Base-by-base conservation (phyloP, 768 basidiomycete species). In the Suillus brevipes region DNA sequence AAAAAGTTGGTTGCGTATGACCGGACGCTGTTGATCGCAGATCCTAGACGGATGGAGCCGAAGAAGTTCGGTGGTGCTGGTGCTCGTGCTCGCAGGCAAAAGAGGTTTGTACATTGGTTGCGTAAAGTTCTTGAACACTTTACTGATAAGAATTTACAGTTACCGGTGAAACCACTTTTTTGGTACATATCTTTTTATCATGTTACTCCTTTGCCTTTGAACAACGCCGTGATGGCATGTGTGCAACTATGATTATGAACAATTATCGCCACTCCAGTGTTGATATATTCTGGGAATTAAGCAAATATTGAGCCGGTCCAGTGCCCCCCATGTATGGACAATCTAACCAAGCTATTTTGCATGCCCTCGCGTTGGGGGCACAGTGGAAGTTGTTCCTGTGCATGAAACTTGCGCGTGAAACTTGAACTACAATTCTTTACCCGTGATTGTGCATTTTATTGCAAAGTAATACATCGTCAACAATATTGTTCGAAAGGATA, bases 1-100 rank as follows among this genome's bases (percentile, higher is more conserved):
- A 99, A 99, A 87, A 94, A 92, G 79, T 82, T 99, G 71, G 92
- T 97, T 67, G 89, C 94, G 18, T 99, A 99, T 79, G 97, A 99
- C 84, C 85, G 92, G 70, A 88, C 92, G 59, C 82, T 97, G 66
- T 80, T 96, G 73, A 95, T 96, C 70, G 92, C 95, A 64, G 95
- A 97, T 78, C 95, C 94, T 70, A 89, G 97, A 82, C 90, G 97
- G 84, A 93, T 92, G 90, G 97, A 99, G 80, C 97, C 97, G 73
- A 98, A 98, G 89, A 97, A 97, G 83, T 98, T 99, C 78, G 97
- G 96, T 87, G 96, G 96, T 85, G 86, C 84, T 78, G 96, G 96
- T 89, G 96, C 96, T 70, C 94, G 96, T 87, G 95, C 95, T 65
- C 92, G 95, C 84, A 90, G 95, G 81, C 96, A 97, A 85, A 97